These are phyloP conservation scores for Rhodotorula sp. DNA, from an alignment of 1,284 basidiomycete genomes.

Conservation along the genomic window DNA sequence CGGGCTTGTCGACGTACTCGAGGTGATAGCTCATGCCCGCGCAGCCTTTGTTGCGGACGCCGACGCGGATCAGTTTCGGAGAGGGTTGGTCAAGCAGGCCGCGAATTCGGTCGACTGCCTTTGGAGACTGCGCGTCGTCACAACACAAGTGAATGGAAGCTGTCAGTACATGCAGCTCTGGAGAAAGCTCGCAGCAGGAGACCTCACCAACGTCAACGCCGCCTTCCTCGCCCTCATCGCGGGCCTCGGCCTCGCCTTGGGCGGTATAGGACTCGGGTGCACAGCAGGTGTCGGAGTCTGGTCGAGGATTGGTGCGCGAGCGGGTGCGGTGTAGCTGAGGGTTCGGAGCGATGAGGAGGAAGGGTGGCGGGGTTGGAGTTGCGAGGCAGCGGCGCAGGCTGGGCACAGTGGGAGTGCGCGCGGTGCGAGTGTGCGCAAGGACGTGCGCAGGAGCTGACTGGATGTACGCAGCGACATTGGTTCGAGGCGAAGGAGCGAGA, in stretches of 20 bases:
- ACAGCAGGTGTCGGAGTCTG: conserved; percentile 12
- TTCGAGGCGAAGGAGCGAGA: background rate
- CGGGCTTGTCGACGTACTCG: conserved; percentile 89
- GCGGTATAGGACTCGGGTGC: background rate
- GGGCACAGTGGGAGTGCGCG: conserved; percentile 2
- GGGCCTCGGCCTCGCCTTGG: conserved; percentile 4
- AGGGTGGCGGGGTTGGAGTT: conserved; percentile 3
- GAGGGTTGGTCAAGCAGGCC: conserved; percentile 69
- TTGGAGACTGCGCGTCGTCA: conserved; percentile 64
- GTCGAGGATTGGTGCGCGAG: conserved; percentile 16
- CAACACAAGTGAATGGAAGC: rapidly evolving
- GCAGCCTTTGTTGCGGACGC: conserved; percentile 97
- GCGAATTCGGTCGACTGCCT: conserved; percentile 70
- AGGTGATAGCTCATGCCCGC: conserved; percentile 96
- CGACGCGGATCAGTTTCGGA: conserved; percentile 91
- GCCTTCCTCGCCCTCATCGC: conserved; percentile 67
- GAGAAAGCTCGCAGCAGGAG: too few species aligned
- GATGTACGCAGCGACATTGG: conserved; percentile 4
- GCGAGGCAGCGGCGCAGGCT: conserved; percentile 3
- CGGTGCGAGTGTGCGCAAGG: background rate
- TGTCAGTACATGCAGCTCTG: background rate
- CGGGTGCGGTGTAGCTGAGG: background rate
- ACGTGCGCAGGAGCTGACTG: conserved; percentile 4
- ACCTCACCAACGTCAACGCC: conserved; percentile 72
- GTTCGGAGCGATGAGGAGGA: background rate